These are phyloP conservation scores for Trichosphaerium sp. DNA, from an alignment of 78 protist genomes.

Conservation along the genomic window DNA sequence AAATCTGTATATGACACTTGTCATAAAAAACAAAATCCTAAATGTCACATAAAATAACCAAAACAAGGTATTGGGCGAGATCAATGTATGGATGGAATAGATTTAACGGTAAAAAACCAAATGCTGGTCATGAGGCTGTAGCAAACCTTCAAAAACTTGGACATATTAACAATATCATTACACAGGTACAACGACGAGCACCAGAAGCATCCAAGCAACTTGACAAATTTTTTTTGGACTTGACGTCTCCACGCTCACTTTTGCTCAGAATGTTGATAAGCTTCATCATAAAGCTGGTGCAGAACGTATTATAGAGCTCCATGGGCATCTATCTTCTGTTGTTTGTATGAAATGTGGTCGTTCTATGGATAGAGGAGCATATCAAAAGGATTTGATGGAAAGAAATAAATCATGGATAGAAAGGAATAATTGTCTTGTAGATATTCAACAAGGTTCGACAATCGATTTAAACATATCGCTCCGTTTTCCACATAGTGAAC, in stretches of 20 bases:
- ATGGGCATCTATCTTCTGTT: not conserved
- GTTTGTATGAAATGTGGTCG: slow-evolving; percentile 1
- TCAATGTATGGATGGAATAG: not conserved
- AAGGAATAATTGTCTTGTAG: too few species aligned
- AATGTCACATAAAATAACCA: not conserved
- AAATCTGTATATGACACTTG: not conserved
- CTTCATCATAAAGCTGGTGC: slow-evolving; percentile 4
- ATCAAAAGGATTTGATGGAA: not conserved
- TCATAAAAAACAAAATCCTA: not conserved
- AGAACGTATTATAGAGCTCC: not conserved
- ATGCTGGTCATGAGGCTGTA: not conserved
- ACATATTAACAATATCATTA: not conserved
- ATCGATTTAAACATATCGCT: too few species aligned
- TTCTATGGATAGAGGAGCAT: not conserved
- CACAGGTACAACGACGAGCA: too few species aligned
- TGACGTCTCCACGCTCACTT: not conserved
- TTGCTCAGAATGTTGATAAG: slow-evolving; percentile 16
- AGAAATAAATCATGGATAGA: not conserved
- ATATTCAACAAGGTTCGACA: too few species aligned
- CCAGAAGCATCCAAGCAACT: too few species aligned
- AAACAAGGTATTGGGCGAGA: too few species aligned
- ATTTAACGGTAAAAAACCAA: not conserved
- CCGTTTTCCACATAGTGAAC: too few species aligned
- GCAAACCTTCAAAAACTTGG: not conserved
- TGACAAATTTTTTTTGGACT: not conserved